Conservation (phyloP, 164 flowering plant genomes). For the Sedum album region DNA sequence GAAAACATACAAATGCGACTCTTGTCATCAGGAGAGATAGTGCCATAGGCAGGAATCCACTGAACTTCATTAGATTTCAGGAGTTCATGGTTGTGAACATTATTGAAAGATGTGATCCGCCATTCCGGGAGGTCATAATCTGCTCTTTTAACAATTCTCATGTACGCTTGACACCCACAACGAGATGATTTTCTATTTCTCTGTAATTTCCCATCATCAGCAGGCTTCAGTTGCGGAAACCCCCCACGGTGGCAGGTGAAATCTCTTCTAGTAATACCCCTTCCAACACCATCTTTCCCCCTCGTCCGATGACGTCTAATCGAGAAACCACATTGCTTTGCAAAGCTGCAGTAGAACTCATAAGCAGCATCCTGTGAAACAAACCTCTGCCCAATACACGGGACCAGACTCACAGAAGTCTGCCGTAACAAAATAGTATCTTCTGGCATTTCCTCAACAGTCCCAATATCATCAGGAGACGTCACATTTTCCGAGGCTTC, state of each 20-base stretch:
- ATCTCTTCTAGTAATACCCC: conserved; percentile 78
- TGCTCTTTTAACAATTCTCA: conserved; percentile 72
- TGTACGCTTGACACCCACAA: conserved; percentile 79
- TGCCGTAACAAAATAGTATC: conserved; percentile 64
- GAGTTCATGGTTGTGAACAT: conserved; percentile 75
- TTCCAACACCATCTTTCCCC: conserved; percentile 77
- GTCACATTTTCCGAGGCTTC: conserved; percentile 60
- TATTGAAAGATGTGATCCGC: conserved; percentile 74
- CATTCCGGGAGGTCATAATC: conserved; percentile 79
- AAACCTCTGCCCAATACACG: conserved; percentile 81
- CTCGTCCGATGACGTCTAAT: conserved; percentile 80
- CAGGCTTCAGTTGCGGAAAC: conserved; percentile 59
- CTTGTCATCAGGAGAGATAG: conserved; percentile 66
- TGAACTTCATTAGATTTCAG: conserved; percentile 45
- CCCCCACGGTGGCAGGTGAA: conserved; percentile 87
- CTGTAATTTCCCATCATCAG: conserved; percentile 64
- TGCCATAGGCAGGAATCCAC: conserved; percentile 54
- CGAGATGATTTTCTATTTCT: conserved; percentile 77
- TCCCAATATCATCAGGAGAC: conserved; percentile 54
- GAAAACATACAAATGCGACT: conserved; percentile 74
- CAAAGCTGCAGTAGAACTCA: conserved; percentile 79
- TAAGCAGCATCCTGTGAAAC: conserved; percentile 86
- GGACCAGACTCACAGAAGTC: conserved; percentile 69
- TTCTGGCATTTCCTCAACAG: conserved; percentile 56
- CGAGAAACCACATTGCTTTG: conserved; percentile 82